Evolutionary conservation across 2,329 filamentous ascomycete species (phyloP), one percentile per base, ranked within the genome.

Genomic region (Periconia digitata): DNA sequence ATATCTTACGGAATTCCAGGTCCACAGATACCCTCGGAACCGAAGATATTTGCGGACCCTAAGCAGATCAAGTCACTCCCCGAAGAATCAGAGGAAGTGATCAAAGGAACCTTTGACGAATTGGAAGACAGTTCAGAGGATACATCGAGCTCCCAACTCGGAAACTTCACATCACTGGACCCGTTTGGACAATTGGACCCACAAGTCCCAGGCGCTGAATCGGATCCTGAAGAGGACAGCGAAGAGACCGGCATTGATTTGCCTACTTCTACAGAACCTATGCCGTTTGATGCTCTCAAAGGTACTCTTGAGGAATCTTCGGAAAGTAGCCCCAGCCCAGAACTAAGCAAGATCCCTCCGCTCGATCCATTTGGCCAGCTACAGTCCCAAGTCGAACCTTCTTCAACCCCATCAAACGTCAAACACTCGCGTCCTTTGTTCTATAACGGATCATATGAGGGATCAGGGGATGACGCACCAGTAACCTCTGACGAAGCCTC

Each of bases 341-440:
- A 29, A 21, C 16, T 47, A 8, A 35, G 38, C 1, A 22, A 41
- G 34, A 4, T 38, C 17, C 44, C 44, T 10, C 20, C 27, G 13
- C 40, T 38, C 12, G 49, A 47, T 23, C 41, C 44, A 16, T 47
- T 50, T 23, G 43, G 40, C 22, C 38, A 40, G 20, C 20, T 40
- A 6, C 17, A 13, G 12, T 20, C 36, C 6, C 36, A 38, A 20
- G 36, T 5, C 15, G 8, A n/a, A n/a, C n/a, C n/a, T n/a, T n/a
- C n/a, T n/a, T n/a, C n/a, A n/a, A n/a, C n/a, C n/a, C n/a, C n/a
- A n/a, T n/a, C n/a, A n/a, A n/a, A n/a, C n/a, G n/a, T n/a, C n/a
- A n/a, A n/a, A n/a, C n/a, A n/a, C n/a, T n/a, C n/a, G n/a, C n/a
- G n/a, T n/a, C n/a, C n/a, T n/a, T n/a, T n/a, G n/a, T n/a, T n/a